phyloP scores from a whole-genome alignment of 2,329 filamentous ascomycete genomes.

The Orbilia oligospora region DNA sequence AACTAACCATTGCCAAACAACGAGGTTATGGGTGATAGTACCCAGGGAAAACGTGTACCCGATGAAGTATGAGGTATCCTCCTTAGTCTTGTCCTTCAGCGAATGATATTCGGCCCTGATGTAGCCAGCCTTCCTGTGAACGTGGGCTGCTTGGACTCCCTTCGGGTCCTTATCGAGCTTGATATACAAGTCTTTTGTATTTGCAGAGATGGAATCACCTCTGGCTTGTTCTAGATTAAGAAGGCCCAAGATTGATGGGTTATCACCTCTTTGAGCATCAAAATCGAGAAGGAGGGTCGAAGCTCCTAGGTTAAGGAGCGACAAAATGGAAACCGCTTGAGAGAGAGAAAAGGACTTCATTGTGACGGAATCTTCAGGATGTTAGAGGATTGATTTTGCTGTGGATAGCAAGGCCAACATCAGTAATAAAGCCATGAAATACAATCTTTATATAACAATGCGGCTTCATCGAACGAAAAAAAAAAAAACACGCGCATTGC shows the following conservation, averaged over 20 bases:
- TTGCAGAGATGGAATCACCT: conserved; percentile 34
- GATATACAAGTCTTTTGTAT: conserved; percentile 59
- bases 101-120: conserved; percentile 61
- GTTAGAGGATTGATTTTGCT: no score
- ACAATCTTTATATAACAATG: background rate
- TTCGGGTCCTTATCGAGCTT: conserved; percentile 60
- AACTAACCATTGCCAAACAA: conserved; percentile 19
- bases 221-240: conserved; percentile 60
- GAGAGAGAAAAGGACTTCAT: background rate
- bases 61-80: conserved; percentile 27
- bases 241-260: conserved; percentile 53
- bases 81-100: conserved; percentile 41
- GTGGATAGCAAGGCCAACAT: no score
- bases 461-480: background rate
- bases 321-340: background rate
- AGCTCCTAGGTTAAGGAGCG: background rate
- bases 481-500: background rate
- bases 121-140: conserved; percentile 58
- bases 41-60: conserved; percentile 22
- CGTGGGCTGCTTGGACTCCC: conserved; percentile 55
- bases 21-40: conserved; percentile 19
- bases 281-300: conserved; percentile 47
- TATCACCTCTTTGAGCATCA: conserved; percentile 47
- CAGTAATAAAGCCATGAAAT: background rate
- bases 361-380: background rate